Base-by-base conservation (phyloP, 805 yeast species). In the Metschnikowia noctiluminum region DNA sequence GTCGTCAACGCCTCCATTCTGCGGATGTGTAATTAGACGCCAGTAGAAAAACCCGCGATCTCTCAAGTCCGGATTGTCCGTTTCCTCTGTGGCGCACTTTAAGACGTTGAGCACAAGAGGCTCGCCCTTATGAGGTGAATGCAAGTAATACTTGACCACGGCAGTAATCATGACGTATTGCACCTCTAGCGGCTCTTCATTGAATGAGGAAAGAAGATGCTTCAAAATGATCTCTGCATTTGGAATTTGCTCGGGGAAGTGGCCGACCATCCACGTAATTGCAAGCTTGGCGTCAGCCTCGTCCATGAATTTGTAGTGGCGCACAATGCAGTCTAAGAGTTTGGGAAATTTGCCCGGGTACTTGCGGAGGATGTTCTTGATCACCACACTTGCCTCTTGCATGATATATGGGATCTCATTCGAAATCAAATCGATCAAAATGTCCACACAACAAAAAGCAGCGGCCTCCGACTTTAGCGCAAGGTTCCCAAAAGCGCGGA, bases 1-100 rank as follows among this genome's bases (percentile, higher is more conserved):
- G 21, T 73, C 74, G 2, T 73, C 71, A 37, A 63, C 66, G 7
- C 62, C 69, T 14, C 34, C 46, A 41, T 48, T 51, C 14, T 38
- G 46, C 15, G 44, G 45, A 37, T 44, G 38, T 1, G 94, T 80
- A 7, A 91, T 66, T 28, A 91, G 66, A 49, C 96, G 75, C 94
- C 96, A 86, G 68, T 92, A 91, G 68, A 89, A 82, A 60, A 74
- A 85, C 0, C 92, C 97, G 36, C 96, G 69, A 55, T 89, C 95
- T 52, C 97, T 76, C 10, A 90, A 66, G 66, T 92, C 98, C 0
- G 97, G 96, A 57, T 89, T 84, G 52, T 84, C 83, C 1, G 76
- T 70, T 11, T 82, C 86, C 55, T 89, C 94, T 0, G 95, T 86
- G 7, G 90, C 86, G 62, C 72, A 65, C 58, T 82, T 82, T 47